Conservation (phyloP, 345 rosid genomes). For the Eucalyptus pauciflora region DNA sequence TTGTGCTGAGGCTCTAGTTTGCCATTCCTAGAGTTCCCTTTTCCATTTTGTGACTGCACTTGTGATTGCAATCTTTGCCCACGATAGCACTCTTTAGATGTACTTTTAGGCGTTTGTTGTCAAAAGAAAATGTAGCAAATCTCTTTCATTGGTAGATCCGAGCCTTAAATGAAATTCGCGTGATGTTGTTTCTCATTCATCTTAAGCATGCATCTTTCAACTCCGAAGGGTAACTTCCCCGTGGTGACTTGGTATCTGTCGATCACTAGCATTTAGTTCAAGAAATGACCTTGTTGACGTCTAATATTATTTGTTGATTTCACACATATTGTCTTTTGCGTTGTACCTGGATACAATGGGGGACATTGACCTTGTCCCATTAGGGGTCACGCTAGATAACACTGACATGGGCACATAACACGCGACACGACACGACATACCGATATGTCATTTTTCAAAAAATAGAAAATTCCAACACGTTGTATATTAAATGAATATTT, state of each 20-base stretch:
- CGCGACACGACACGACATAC: too few species aligned
- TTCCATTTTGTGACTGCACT: background rate
- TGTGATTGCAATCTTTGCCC: background rate
- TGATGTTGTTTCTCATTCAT: background rate
- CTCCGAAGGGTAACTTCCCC: background rate
- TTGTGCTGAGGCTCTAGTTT: background rate
- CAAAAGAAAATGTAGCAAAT: background rate
- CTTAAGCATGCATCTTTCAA: background rate
- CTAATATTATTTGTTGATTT: background rate
- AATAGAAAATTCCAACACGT: too few species aligned
- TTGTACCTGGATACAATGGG: background rate
- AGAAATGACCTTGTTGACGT: background rate
- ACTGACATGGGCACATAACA: too few species aligned
- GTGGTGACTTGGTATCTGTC: background rate
- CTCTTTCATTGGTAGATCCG: background rate
- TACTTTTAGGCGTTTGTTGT: background rate
- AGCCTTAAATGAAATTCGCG: background rate
- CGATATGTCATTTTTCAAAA: too few species aligned
- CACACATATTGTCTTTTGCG: background rate
- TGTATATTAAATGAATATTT: too few species aligned
- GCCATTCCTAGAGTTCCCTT: background rate
- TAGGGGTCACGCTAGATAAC: background rate
- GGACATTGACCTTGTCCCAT: background rate
- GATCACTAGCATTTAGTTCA: background rate
- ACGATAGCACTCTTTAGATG: background rate